Conservation (phyloP, 768 basidiomycete genomes). For the Tephrocybe sp. region DNA sequence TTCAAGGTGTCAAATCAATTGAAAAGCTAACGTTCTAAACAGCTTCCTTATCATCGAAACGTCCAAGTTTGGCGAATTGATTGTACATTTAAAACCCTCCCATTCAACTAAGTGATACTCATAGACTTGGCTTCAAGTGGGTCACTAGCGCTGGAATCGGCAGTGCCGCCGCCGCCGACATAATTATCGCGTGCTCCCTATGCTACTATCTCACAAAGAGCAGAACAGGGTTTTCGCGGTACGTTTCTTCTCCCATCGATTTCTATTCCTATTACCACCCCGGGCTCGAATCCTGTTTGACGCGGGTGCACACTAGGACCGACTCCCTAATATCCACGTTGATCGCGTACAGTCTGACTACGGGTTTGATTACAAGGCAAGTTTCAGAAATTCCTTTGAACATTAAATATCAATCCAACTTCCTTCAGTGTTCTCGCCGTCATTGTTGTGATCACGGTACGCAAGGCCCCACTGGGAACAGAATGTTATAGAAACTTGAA, state of each 20-base stretch:
- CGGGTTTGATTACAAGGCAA: constrained; percentile 45
- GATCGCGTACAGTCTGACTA: constrained; percentile 44
- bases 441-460: constrained; percentile 40
- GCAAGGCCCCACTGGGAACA: background rate
- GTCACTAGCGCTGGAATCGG: constrained; percentile 48
- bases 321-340: constrained; percentile 45
- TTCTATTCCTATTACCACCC: background rate
- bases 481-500: too few relatives aligned
- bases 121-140: constrained; percentile 32
- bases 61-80: constrained; percentile 32
- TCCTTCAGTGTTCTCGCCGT: constrained; percentile 37
- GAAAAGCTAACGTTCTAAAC: constrained; percentile 12
- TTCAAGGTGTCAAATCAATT: background rate
- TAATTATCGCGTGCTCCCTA: constrained; percentile 47
- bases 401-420: background rate
- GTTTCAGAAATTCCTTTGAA: background rate
- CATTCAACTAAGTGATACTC: constrained; percentile 41
- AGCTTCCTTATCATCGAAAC: constrained; percentile 35
- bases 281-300: background rate
- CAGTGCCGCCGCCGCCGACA: constrained; percentile 48
- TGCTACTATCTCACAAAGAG: constrained; percentile 48
- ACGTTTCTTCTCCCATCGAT: constrained; percentile 8
- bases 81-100: constrained; percentile 25
- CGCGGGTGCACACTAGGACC: constrained; percentile 28
- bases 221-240: constrained; percentile 47